Evolutionary conservation across 371 early-diverging fungal species (phyloP).

Genomic region (Massospora cicadina): DNA sequence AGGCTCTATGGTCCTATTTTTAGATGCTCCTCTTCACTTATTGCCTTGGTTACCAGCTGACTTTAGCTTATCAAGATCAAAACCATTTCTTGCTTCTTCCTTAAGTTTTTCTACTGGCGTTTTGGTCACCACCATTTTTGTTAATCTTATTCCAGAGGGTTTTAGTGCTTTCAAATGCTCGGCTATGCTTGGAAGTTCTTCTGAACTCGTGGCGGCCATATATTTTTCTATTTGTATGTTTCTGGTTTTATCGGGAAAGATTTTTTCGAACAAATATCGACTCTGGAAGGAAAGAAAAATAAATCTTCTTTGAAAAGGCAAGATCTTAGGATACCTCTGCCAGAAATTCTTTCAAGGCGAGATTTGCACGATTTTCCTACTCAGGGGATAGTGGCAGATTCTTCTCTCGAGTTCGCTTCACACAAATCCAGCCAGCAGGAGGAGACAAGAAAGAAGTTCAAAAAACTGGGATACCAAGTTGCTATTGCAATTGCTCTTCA

Average conservation of each 20-base stretch:
- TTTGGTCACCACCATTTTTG: slow-evolving; percentile 10
- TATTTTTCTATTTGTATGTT: background rate
- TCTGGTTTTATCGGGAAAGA: background rate
- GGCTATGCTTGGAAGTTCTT: background rate
- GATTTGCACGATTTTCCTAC: background rate
- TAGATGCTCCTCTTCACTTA: background rate
- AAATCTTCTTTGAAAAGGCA: background rate
- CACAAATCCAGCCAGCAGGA: background rate
- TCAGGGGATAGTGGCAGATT: background rate
- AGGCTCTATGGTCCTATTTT: background rate
- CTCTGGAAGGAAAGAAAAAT: background rate
- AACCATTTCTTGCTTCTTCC: slow-evolving; percentile 13
- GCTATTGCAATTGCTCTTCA: slow-evolving; percentile 13
- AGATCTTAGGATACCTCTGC: background rate
- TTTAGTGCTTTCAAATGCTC: background rate
- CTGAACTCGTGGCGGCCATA: background rate
- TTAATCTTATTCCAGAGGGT: slow-evolving; percentile 14
- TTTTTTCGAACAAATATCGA: background rate
- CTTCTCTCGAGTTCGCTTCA: background rate
- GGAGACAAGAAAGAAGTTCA: background rate
- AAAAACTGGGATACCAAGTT: slow-evolving; percentile 12
- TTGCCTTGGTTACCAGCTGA: background rate
- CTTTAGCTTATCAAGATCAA: slow-evolving; percentile 9
- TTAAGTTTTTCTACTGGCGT: slow-evolving; percentile 13
- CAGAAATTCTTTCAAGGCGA: background rate